Conservation (phyloP, 1,284 basidiomycete genomes). For the Sanghuangporus sanghuang region DNA sequence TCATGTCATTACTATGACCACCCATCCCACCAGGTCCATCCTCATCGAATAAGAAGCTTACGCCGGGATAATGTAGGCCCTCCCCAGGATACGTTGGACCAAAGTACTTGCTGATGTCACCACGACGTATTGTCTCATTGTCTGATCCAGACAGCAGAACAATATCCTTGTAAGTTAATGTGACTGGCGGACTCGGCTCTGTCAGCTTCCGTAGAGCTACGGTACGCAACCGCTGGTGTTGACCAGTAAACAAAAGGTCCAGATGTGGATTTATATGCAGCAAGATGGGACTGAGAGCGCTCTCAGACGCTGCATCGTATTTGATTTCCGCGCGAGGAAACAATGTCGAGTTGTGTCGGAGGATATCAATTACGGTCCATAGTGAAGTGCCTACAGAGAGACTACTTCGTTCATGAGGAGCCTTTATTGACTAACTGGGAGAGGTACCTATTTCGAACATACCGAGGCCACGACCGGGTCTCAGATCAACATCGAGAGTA, state of each 20-base stretch:
- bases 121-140: conserved; percentile 57
- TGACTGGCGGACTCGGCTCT: conserved; percentile 58
- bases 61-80: conserved; percentile 74
- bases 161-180: conserved; percentile 63
- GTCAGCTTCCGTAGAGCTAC: conserved; percentile 65
- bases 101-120: conserved; percentile 68
- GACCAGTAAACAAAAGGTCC: conserved; percentile 74
- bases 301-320: conserved; percentile 71
- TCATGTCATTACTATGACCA: conserved; percentile 7
- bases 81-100: conserved; percentile 84
- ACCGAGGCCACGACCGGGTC: conserved; percentile 74
- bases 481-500: conserved; percentile 66
- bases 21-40: conserved; percentile 48
- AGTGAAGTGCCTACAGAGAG: conserved; percentile 60
- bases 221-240: conserved; percentile 70
- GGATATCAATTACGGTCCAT: conserved; percentile 72
- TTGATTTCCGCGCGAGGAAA: conserved; percentile 83
- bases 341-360: conserved; percentile 49
- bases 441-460: conserved; percentile 68
- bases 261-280: conserved; percentile 75
- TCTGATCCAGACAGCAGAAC: conserved; percentile 47
- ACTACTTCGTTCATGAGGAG: conserved; percentile 7
- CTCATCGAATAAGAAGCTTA: conserved; percentile 77
- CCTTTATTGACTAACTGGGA: conserved; percentile 3
- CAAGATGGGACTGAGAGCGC: conserved; percentile 63